Percentiles rank a stretch among this genome's conserved stretches.
These are phyloP conservation scores for Penicillium canescens DNA, from an alignment of 495 filamentous ascomycete species.

Conservation along the genomic window DNA sequence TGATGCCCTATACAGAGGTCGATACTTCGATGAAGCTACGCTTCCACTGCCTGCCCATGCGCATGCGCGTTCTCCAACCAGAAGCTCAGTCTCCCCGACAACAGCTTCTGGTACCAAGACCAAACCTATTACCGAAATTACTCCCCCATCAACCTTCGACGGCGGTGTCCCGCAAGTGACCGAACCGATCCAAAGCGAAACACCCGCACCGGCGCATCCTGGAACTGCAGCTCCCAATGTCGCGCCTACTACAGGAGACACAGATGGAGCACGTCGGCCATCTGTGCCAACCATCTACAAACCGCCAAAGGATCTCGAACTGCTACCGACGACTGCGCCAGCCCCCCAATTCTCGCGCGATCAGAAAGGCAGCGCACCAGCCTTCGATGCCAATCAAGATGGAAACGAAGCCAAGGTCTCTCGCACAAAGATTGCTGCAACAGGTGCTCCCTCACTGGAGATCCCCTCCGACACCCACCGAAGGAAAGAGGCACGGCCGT, in stretches of 20 bases:
- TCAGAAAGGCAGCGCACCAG: slow-evolving; percentile 16
- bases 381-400: slow-evolving; percentile 25
- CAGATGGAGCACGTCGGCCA: slow-evolving; percentile 11
- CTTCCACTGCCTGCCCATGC: slow-evolving; percentile 59
- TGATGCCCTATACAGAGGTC: slow-evolving; percentile 57
- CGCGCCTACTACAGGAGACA: slow-evolving; percentile 6
- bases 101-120: slow-evolving; percentile 15
- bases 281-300: slow-evolving; percentile 13
- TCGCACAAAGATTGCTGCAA: slow-evolving; percentile 14
- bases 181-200: slow-evolving; percentile 19
- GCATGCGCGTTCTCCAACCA: slow-evolving; percentile 29
- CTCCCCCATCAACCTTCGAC: slow-evolving; percentile 21
- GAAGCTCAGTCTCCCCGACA: slow-evolving; percentile 23
- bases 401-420: slow-evolving; percentile 14
- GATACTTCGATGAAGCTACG: slow-evolving; percentile 67
- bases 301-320: slow-evolving; percentile 12
- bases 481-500: slow-evolving; percentile 34
- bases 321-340: slow-evolving; percentile 8
- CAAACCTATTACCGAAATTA: slow-evolving; percentile 17
- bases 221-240: slow-evolving; percentile 6
- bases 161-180: slow-evolving; percentile 21
- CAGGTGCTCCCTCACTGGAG: slow-evolving; percentile 17
- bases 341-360: slow-evolving; percentile 12
- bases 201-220: slow-evolving; percentile 2
- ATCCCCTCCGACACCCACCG: slow-evolving; percentile 12